Base-by-base conservation (phyloP, 2,329 filamentous ascomycete species). In the Phoma sp. region DNA sequence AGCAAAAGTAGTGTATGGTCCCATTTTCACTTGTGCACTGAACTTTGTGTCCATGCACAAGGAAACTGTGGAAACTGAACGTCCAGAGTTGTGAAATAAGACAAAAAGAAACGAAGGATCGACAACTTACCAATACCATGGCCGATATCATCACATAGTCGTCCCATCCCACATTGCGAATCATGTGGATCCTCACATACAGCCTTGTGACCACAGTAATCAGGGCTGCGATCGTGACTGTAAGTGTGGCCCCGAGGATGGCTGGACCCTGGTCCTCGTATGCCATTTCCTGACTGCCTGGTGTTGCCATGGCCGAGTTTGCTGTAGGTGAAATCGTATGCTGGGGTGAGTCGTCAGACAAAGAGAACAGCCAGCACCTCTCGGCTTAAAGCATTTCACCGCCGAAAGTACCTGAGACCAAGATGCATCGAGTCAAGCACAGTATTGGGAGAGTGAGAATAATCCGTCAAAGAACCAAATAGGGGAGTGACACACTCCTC, bases 111-210 rank as follows among this genome's bases (percentile, higher is more conserved):
- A n/a, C n/a, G n/a, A n/a, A n/a, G n/a, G n/a, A n/a, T n/a, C n/a
- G n/a, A n/a, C n/a, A n/a, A 40, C 67, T 43, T 62, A 71, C 69
- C 47, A 77, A 59, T 34, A 77, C 53, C 67, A 75, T 74, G 1
- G 80, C 75, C 2, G 65, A 52, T 0, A 76, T 43, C 64, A 83
- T 82, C 4, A 77, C 63, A 58, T 76, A 79, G 61, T 83, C 70
- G 72, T 85, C 83, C 61, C 76, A 73, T 3, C 82, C 81, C 18
- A 80, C 67, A 42, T 79, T 80, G 11, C 76, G 77, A 45, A 84
- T 78, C 69, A 84, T 76, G 15, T 67, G 66, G 5, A 77, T 26
- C n/a, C 82, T 75, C 23, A 84, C 83, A 47, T 78, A 82, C 9
- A 80, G 57, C 17, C 81, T 75, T 25, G 76, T 65, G 9, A 71